phyloP scores from a whole-genome alignment of 1,139 yeast genomes.

The Hemisphaericaspora lyxosophila region DNA sequence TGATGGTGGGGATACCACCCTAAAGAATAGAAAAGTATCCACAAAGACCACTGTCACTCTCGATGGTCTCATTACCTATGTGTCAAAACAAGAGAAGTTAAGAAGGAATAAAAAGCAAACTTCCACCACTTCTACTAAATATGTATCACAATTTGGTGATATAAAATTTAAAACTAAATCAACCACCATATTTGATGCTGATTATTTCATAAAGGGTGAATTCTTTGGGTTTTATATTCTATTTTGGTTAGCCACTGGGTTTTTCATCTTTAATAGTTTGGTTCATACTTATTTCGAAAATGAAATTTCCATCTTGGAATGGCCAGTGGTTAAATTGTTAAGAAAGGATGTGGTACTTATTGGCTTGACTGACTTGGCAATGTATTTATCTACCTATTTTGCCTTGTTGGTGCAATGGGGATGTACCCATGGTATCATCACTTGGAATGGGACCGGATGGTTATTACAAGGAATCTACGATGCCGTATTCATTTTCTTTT shows the following conservation, averaged over 20 bases:
- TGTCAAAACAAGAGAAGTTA: conserved; percentile 10
- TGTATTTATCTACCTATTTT: conserved; percentile 66
- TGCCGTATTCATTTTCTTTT: conserved; percentile 46
- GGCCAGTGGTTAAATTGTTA: conserved; percentile 53
- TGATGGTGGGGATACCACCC: conserved; percentile 1
- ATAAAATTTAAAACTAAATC: conserved; percentile 18
- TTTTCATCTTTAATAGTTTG: conserved; percentile 49
- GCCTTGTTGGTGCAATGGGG: conserved; percentile 55
- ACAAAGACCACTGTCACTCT: conserved; percentile 4
- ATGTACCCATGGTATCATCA: conserved; percentile 40
- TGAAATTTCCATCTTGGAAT: conserved; percentile 32
- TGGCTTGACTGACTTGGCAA: conserved; percentile 64
- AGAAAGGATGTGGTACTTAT: conserved; percentile 58
- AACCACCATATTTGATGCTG: conserved; percentile 52
- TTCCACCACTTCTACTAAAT: conserved; percentile 8
- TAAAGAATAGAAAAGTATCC: neutral
- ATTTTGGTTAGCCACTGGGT: conserved; percentile 65
- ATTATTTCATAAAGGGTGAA: conserved; percentile 35
- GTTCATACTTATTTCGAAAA: conserved; percentile 40
- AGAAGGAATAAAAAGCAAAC: conserved; percentile 6
- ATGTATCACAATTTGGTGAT: conserved; percentile 15
- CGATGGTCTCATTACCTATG: conserved; percentile 8
- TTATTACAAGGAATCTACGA: conserved; percentile 58
- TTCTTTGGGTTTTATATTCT: conserved; percentile 68
- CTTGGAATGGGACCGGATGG: conserved; percentile 67